Base-by-base conservation (phyloP, 129 eudicot genomes). In the Arctium lappa region DNA sequence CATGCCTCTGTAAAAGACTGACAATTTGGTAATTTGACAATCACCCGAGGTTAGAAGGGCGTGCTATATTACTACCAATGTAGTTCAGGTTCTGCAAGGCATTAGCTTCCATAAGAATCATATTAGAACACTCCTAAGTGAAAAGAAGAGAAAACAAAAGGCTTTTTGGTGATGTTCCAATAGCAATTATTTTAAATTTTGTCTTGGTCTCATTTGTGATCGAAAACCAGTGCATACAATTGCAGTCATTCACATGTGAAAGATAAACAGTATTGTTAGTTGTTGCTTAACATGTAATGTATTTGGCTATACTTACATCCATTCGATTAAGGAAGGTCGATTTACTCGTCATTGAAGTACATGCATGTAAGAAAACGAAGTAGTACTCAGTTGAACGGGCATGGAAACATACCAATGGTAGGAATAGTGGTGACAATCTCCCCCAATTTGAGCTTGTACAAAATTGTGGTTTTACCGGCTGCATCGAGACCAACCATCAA, bases 401-500 rank as follows among this genome's bases (percentile, higher is more conserved):
- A 72, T 62, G 65, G 11, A 50, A 74, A 38, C 80, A 8, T 80
- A 85, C 88, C 88, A 40, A 85, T 85, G 10, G 88, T 85, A 27
- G 88, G 88, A 77, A 85, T 85, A n/a, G 87, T 85, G 31, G 87
- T 85, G 65, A 85, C 87, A 69, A 85, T 74, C 73, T 80, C 87
- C 27, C 87, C 87, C 77, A 85, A 32, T 75, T 85, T 85, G 73
- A 85, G 84, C 84, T 85, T 85, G 76, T 85, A 85, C 77, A 85
- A 18, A 50, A 85, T 85, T 74, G 87, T 85, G 40, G 87, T 85
- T 85, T 85, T 85, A 80, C 87, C 87, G 48, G 87, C 87, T 34
- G 87, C 87, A 69, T 85, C 87, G 27, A 85, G 84, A 85, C 87
- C 87, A 69, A 85, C 87, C 87, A 85, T 85, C 29, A 85, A 39